Evolutionary conservation across 371 early-diverging fungal species (phyloP).

Genomic region (Mucor racemosus): DNA sequence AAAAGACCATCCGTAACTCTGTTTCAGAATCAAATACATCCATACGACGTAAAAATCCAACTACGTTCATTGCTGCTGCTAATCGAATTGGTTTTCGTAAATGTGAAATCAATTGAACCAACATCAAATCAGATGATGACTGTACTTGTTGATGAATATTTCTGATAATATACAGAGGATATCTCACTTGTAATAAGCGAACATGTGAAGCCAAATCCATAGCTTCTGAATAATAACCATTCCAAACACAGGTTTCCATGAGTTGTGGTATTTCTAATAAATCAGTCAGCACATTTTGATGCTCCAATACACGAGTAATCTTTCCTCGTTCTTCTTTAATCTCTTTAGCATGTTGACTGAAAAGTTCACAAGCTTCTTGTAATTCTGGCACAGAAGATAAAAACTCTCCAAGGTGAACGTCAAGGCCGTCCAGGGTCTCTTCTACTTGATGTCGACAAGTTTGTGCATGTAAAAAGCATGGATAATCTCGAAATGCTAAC

Average conservation of each 20-base stretch:
- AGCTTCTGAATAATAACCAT: conserved; percentile 85
- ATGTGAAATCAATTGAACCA: conserved; percentile 71
- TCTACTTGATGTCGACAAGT: conserved; percentile 62
- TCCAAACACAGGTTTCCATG: conserved; percentile 83
- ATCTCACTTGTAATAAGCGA: conserved; percentile 61
- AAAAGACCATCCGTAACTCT: conserved; percentile 75
- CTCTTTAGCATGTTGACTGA: conserved; percentile 34
- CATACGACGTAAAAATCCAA: conserved; percentile 81
- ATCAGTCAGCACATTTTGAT: conserved; percentile 66
- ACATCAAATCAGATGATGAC: conserved; percentile 68
- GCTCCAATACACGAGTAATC: conserved; percentile 59
- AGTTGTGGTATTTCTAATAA: conserved; percentile 81
- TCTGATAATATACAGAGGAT: conserved; percentile 63
- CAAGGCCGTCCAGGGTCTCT: conserved; percentile 57
- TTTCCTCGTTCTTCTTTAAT: conserved; percentile 55
- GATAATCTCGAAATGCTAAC: conserved; percentile 73
- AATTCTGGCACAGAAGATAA: conserved; percentile 54
- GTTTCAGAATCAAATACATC: conserved; percentile 71
- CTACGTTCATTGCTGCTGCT: conserved; percentile 77
- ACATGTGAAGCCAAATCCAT: conserved; percentile 83
- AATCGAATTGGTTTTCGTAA: conserved; percentile 78
- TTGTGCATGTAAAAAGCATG: conserved; percentile 70
- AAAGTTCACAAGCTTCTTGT: conserved; percentile 53
- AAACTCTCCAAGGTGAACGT: conserved; percentile 56
- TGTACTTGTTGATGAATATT: conserved; percentile 69